Evolutionary conservation across 2,329 filamentous ascomycete species (phyloP), one percentile per base, ranked within the genome.

Genomic region (Exophiala phaeomuriformis): DNA sequence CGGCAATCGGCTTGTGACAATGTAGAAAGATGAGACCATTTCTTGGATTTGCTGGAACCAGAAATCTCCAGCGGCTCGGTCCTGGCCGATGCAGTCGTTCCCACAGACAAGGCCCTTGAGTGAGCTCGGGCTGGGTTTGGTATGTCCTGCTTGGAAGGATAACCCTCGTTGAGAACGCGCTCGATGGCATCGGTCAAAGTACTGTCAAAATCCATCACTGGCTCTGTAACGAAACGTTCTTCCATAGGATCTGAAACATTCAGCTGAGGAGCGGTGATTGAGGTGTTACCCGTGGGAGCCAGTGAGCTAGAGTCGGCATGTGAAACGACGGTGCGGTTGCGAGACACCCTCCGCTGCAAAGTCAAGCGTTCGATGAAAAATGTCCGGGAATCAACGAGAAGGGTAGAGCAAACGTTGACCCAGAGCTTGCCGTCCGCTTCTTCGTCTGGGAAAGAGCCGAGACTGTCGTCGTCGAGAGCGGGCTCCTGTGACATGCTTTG

Each of bases 111-210:
- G 41, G 55, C 53, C 32, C 56, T 48, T 6, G 53, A 58, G 37
- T 61, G 60, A 9, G 52, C 49, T 33, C 56, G 53, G 4, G 51
- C 51, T n/a, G 54, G 45, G 5, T 45, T 37, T 4, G 41, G 42
- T 27, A 52, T 42, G 8, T 47, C 54, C 10, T 52, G 48, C 19
- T 30, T 46, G 5, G 46, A 31, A 8, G 33, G 49, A 19, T 58
- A 55, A 8, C 49, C 42, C 33, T 60, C 55, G 29, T 51, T 57
- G 2, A 82, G 68, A 6, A 80, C 74, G 48, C 76, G 75, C 62
- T 82, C 79, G 27, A 82, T 70, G 5, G 78, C 79, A 62, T 81
- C 77, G 35, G 79, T 75, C 0, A 82, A 69, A 2, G 72, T 79
- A n/a, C 72, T 72, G 56, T 82, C 79, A 48, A 80, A 73, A 57